Base-by-base conservation (phyloP, 2,329 filamentous ascomycete species). In the Annulohypoxylon truncatum region DNA sequence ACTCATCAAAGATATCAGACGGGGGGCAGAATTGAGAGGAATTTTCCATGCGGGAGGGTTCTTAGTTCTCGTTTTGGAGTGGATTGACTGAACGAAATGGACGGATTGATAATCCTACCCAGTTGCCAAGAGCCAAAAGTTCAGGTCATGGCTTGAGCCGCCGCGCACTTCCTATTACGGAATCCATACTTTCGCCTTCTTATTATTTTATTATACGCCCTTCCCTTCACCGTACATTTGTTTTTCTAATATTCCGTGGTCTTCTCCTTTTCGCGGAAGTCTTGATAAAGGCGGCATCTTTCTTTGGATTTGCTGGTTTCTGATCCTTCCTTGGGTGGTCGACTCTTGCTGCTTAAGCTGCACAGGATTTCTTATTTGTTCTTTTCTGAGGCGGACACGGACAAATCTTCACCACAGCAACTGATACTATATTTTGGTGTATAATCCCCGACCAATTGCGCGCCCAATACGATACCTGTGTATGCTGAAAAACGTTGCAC, bases 41-140 rank as follows among this genome's bases (percentile, higher is more conserved):
- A 54, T 40, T 58, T 63, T 58, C 56, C 64, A 59, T 60, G 40
- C 18, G 35, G 35, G 54, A 55, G 53, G 48, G 42, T 46, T 15
- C n/a, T 7, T 7, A 40, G 35, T 28, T 38, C 22, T 48, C 26
- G 22, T 52, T 65, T 42, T 9, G n/a, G 48, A 12, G 33, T 60
- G 38, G 13, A 31, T 48, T 51, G 13, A 31, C 42, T 51, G 29
- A 26, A 15, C 60, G 54, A 8, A 18, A 26, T 38, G 15, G 35
- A 40, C 5, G 56, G 61, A 68, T 68, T 68, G 62, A 60, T 68
- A 68, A 68, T 66, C 59, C 54, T 52, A 20, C 15, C 22, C 24
- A 24, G 31, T 15, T 61, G 58, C 61, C 58, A 66, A 63, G 31
- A 42, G 7, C 61, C 47, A 2, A 56, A 38, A 55, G n/a, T 24